phyloP scores from a whole-genome alignment of 805 yeast genomes.

The Saturnispora kantuleensis region DNA sequence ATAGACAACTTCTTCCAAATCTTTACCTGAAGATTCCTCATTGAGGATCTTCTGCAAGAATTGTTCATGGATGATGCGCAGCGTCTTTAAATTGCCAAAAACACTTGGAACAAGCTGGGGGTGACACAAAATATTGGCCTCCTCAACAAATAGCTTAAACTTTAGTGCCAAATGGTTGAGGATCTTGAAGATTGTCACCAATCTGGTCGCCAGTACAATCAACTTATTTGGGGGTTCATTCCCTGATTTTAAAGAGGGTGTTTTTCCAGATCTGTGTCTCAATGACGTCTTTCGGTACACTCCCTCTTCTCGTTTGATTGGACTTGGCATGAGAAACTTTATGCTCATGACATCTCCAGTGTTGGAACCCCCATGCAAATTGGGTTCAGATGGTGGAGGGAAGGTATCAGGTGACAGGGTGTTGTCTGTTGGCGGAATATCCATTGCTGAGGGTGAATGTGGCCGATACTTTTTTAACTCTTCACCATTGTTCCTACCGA shows the following conservation, averaged over 20 bases:
- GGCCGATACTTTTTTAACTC: constrained; percentile 19
- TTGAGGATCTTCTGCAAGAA: constrained; percentile 10
- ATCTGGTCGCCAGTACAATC: constrained; percentile 5
- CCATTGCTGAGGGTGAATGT: neutral
- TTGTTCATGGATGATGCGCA: constrained; percentile 10
- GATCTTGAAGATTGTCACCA: constrained; percentile 7
- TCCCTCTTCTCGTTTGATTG: neutral
- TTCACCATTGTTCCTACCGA: constrained; percentile 27
- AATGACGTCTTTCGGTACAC: neutral
- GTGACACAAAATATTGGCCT: constrained; percentile 14
- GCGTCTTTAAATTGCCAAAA: constrained; percentile 15
- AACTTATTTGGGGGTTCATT: constrained; percentile 8
- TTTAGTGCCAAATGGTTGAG: constrained; percentile 4
- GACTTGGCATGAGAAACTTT: constrained; percentile 2
- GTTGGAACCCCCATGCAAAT: no score
- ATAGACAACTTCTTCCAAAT: constrained; percentile 11
- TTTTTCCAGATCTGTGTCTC: neutral
- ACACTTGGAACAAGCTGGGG: constrained; percentile 15
- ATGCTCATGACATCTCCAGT: neutral
- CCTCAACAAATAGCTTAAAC: constrained; percentile 6
- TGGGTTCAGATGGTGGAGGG: no score
- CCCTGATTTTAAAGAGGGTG: neutral
- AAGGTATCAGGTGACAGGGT: no score
- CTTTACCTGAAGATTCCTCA: constrained; percentile 5
- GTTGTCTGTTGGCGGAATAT: neutral